Base-by-base conservation (phyloP, 805 yeast species). In the Candida broadrunensis region DNA sequence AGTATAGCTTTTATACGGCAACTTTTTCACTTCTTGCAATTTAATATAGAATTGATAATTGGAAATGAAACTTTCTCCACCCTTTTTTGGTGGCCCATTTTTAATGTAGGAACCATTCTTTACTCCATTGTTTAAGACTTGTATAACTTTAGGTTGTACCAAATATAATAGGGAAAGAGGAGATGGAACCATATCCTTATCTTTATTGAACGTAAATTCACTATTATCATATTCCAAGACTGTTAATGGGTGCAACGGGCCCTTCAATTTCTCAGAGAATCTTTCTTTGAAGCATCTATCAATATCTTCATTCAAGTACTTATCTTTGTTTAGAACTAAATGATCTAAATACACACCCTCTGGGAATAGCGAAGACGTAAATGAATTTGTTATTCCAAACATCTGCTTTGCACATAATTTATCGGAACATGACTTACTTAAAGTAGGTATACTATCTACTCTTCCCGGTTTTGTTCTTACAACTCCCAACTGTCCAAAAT, bases 391-490 rank as follows among this genome's bases (percentile, higher is more conserved):
- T 2, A 83, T 36, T 0, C 88, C 84, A 0, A 69, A 65, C 26
- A 65, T 61, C 56, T 88, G 97, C 43, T 73, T 73, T 36, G 83
- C 38, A 33, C 86, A 72, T 19, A 91, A 58, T 53, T 91, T 91
- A 58, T 91, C 98, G 1, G 95, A 80, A 57, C 98, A 91, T 1
- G 96, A 87, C 58, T 89, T 91, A 23, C 95, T 85, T 36, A 75
- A 60, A 0, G 95, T 77, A 3, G 80, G 47, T 2, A 75, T 73
- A 2, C 97, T 84, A 56, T 93, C 98, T 21, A 70, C 58, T 37
- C 98, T 61, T 1, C 99, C 99, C 0, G 98, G 99, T 55, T 93
- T 91, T 0, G 98, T 90, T 46, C 99, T 70, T 1, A 91, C 89
- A 7, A 67, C 60, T 0, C 96, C 96, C 2, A 72, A 60, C 15